Conservation (phyloP, 2,329 filamentous ascomycete genomes). For the Trichoderma hamatum region DNA sequence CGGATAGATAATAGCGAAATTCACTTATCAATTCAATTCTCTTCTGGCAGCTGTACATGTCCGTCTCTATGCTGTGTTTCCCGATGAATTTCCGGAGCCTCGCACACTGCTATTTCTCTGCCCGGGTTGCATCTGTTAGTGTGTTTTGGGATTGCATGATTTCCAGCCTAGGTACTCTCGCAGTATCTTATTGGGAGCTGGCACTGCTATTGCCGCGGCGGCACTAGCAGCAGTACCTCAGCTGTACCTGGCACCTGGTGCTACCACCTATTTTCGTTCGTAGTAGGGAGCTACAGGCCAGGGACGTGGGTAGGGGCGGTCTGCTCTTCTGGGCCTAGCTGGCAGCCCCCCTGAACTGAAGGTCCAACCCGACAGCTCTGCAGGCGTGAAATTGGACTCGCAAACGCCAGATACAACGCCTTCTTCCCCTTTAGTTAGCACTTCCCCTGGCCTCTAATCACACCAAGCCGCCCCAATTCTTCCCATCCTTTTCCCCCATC, state of each 20-base stretch:
- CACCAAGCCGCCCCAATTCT: slow-evolving; percentile 23
- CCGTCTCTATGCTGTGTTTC: not conserved
- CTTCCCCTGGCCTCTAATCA: slow-evolving; percentile 27
- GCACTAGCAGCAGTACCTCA: not conserved
- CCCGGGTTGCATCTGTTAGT: slow-evolving; percentile 8
- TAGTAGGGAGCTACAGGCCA: slow-evolving; percentile 26
- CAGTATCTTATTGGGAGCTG: not conserved
- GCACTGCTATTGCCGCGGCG: not conserved
- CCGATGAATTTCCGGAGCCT: not conserved
- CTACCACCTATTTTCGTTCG: not conserved
- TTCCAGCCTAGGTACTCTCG: not conserved
- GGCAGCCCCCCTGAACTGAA: slow-evolving; percentile 23
- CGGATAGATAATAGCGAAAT: not conserved
- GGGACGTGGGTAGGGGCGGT: slow-evolving; percentile 28
- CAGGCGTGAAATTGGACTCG: slow-evolving; percentile 26
- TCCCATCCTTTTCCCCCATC: slow-evolving; percentile 21
- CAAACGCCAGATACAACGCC: slow-evolving; percentile 26
- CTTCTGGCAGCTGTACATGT: not conserved
- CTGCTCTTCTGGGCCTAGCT: slow-evolving; percentile 24
- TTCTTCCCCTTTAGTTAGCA: slow-evolving; percentile 28
- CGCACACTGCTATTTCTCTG: not conserved
- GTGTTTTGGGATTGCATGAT: not conserved
- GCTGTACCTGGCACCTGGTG: not conserved
- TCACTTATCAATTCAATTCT: not conserved
- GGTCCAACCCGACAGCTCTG: slow-evolving; percentile 23